Conservation (phyloP, 202 grass and related monocot species). For the Eragrostis tef region DNA sequence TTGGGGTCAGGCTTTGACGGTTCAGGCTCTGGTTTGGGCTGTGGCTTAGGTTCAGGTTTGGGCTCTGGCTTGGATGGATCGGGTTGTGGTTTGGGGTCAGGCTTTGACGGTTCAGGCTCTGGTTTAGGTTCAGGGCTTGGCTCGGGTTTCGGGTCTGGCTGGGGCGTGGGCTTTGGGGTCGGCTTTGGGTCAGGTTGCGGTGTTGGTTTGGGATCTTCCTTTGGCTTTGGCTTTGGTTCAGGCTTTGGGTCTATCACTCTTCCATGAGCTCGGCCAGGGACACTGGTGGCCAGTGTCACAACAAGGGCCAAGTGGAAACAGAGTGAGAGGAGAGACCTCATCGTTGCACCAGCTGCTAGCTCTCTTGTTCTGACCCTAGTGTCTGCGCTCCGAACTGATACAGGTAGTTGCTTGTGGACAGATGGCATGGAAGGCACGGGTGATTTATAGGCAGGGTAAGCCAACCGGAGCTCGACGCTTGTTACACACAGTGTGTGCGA, state of each 20-base stretch:
- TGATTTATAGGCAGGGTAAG: slow-evolving; percentile 30
- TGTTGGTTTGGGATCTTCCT: neutral
- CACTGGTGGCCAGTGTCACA: neutral
- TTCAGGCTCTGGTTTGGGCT: too few species aligned
- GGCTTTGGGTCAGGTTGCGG: neutral
- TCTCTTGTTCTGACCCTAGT: neutral
- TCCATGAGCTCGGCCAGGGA: neutral
- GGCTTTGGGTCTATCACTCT: neutral
- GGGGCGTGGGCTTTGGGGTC: too few species aligned
- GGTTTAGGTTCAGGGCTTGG: too few species aligned
- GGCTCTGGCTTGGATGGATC: too few species aligned
- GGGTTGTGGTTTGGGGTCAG: too few species aligned
- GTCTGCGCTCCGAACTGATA: too few species aligned
- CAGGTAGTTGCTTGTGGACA: neutral
- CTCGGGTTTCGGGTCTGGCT: neutral
- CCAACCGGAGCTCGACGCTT: neutral
- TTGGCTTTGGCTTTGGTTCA: slow-evolving; percentile 18
- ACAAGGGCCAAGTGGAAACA: neutral
- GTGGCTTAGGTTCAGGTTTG: too few species aligned
- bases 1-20: too few species aligned
- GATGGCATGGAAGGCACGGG: neutral
- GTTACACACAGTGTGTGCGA: neutral
- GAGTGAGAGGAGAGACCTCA: neutral
- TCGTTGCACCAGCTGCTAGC: neutral
- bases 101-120: too few species aligned